Evolutionary conservation across 2,329 filamentous ascomycete species (phyloP).

Genomic region (Aspergillus flavus): DNA sequence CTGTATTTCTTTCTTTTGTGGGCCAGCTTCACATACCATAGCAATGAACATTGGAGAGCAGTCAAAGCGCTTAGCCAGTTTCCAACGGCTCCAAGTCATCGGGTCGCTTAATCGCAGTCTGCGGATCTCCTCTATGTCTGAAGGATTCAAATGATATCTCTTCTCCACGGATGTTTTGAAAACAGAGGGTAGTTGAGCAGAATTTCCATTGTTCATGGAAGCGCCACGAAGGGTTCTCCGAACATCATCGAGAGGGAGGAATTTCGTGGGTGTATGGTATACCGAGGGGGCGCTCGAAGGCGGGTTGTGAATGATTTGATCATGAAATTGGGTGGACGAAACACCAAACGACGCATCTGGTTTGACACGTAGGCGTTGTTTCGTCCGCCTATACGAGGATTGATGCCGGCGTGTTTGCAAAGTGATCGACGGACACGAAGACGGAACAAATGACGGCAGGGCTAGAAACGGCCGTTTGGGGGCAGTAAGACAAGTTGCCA

Average conservation of each 20-base stretch:
- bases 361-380: conserved; percentile 54
- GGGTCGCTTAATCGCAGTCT: conserved; percentile 58
- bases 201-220: conserved; percentile 23
- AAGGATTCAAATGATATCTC: conserved; percentile 62
- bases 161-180: conserved; percentile 57
- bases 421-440: conserved; percentile 36
- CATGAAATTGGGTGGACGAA: conserved; percentile 41
- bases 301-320: conserved; percentile 68
- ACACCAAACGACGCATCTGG: conserved; percentile 55
- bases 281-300: conserved; percentile 65
- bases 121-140: conserved; percentile 63
- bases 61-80: conserved; percentile 63
- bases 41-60: conserved; percentile 66
- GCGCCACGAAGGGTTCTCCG: conserved; percentile 52
- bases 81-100: conserved; percentile 60
- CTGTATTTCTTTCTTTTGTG: conserved; percentile 52
- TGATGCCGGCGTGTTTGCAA: conserved; percentile 46
- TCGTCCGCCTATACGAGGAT: conserved; percentile 54
- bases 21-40: conserved; percentile 58
- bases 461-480: conserved; percentile 38
- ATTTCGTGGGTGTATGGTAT: conserved; percentile 66
- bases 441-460: conserved; percentile 44
- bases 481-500: conserved; percentile 34
- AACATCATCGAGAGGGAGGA: conserved; percentile 62
- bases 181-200: conserved; percentile 49